A percentile compares a stretch with the other conserved stretches of the same genome.
phyloP scores from a whole-genome alignment of 164 flowering plant species.

The Vitis riparia region DNA sequence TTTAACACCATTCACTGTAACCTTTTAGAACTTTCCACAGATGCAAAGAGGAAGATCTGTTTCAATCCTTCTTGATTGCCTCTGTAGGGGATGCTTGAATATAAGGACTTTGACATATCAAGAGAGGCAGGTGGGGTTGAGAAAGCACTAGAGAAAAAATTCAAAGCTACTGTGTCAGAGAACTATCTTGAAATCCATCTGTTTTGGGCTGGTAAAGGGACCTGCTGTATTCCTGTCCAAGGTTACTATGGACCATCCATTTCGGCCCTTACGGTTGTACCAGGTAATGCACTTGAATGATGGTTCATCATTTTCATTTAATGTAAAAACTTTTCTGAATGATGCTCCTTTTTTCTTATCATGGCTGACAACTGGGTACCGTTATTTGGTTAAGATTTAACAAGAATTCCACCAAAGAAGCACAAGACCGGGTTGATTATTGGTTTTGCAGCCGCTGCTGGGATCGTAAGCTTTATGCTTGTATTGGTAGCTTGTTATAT shows the following conservation, averaged over 20 bases:
- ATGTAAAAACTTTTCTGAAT: background rate
- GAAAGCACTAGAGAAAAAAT: constrained; percentile 16
- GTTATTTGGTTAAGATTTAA: constrained; percentile 9
- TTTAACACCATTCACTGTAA: too few species aligned
- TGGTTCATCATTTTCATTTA: background rate
- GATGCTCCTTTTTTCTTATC: too few species aligned
- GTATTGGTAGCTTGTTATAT: constrained; percentile 5
- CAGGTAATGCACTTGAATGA: background rate
- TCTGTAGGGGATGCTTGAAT: constrained; percentile 16
- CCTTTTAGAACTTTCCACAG: too few species aligned
- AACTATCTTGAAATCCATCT: constrained; percentile 5
- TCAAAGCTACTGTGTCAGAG: constrained; percentile 18
- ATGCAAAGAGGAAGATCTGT: too few species aligned
- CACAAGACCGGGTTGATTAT: constrained; percentile 15
- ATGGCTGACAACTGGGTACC: background rate
- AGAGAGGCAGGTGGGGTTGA: constrained; percentile 26
- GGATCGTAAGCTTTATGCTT: background rate
- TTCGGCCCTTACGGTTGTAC: too few species aligned
- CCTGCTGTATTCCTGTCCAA: too few species aligned
- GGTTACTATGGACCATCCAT: too few species aligned
- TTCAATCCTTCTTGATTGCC: background rate
- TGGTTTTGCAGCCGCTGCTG: constrained; percentile 1
- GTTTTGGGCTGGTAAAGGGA: too few species aligned
- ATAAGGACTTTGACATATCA: constrained; percentile 28
- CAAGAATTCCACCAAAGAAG: background rate